Evolutionary conservation across 2,329 filamentous ascomycete species (phyloP).

Genomic region (Neonectria sp.): DNA sequence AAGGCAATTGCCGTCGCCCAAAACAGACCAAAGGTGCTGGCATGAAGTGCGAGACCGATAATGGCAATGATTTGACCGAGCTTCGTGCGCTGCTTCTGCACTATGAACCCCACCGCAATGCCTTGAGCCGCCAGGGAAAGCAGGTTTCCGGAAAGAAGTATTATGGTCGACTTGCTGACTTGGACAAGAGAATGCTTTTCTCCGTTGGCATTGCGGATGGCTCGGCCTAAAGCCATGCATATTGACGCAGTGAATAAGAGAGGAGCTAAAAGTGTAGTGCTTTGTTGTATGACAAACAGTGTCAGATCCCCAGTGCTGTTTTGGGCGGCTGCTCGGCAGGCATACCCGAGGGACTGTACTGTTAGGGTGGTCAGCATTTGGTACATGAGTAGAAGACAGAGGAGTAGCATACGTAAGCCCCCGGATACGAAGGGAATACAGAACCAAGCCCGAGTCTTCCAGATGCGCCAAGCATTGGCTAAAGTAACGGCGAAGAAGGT

Average conservation of each 20-base stretch:
- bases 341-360: neutral
- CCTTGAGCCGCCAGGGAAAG: neutral
- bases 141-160: neutral
- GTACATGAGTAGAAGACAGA: neutral
- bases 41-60: neutral
- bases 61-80: neutral
- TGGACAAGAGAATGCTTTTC: neutral
- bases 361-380: neutral
- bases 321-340: constrained; percentile 2
- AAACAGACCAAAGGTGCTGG: neutral
- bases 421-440: neutral
- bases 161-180: neutral
- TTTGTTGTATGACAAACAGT: neutral
- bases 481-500: neutral
- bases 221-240: neutral
- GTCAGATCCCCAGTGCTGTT: neutral
- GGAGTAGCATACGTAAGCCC: neutral
- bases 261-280: neutral
- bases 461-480: neutral
- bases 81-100: neutral
- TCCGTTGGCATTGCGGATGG: neutral
- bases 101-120: neutral
- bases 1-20: neutral
- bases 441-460: constrained; percentile 3
- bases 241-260: neutral